A percentile compares a stretch with the other conserved stretches of the same genome.
These are phyloP conservation scores for Lepiota subincarnata DNA, from an alignment of 768 basidiomycete species.

Conservation along the genomic window DNA sequence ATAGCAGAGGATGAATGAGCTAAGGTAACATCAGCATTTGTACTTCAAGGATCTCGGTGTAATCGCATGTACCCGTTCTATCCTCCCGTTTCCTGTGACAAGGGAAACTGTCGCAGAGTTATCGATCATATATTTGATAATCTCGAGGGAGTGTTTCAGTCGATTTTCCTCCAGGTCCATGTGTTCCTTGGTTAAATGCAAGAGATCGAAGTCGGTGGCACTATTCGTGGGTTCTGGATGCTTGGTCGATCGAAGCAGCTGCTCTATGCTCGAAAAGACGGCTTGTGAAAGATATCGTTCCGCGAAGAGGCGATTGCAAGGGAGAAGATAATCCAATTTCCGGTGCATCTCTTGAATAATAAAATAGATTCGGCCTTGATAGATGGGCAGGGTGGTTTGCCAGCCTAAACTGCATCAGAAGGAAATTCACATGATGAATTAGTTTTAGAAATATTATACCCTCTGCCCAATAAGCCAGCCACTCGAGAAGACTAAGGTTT, in stretches of 20 bases:
- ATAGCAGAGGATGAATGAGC: too few relatives aligned
- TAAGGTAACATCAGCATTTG: neutral
- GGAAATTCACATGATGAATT: neutral
- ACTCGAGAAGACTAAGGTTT: conserved; percentile 17
- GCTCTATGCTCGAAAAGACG: conserved; percentile 12
- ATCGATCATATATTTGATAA: conserved; percentile 11
- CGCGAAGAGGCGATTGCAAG: conserved; percentile 14
- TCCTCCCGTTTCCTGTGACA: too few relatives aligned
- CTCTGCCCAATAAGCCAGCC: conserved; percentile 25
- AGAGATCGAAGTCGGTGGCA: conserved; percentile 7
- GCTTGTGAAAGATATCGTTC: conserved; percentile 11
- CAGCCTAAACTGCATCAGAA: neutral
- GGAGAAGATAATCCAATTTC: conserved; percentile 1
- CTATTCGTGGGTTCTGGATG: neutral
- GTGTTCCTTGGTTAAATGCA: conserved; percentile 4
- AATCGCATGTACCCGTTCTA: too few relatives aligned
- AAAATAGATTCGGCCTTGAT: conserved; percentile 15
- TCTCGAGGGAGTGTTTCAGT: conserved; percentile 13
- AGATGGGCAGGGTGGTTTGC: conserved; percentile 17
- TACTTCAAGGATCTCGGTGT: too few relatives aligned
- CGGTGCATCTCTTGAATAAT: conserved; percentile 16
- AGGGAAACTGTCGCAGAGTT: too few relatives aligned
- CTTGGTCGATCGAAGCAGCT: conserved; percentile 16
- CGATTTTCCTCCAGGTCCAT: conserved; percentile 13
- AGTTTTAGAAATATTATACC: conserved; percentile 8